Conservation (phyloP, 495 filamentous ascomycete genomes). For the Friedmanniomyces endolithicus region DNA sequence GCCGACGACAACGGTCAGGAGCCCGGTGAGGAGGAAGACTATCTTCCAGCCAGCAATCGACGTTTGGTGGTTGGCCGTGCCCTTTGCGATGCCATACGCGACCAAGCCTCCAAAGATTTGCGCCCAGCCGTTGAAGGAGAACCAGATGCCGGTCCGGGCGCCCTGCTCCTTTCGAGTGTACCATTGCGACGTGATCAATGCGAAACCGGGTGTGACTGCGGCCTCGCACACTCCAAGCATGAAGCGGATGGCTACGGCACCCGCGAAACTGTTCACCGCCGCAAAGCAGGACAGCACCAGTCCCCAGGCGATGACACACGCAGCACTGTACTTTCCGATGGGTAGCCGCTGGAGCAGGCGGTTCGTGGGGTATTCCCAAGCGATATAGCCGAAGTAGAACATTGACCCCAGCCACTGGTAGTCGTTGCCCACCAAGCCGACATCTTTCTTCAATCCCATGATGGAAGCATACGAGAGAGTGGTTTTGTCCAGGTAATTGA, state of each 20-base stretch:
- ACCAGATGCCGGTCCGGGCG: slow-evolving; percentile 37
- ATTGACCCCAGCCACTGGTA: slow-evolving; percentile 44
- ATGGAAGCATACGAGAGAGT: slow-evolving; percentile 10
- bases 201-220: slow-evolving; percentile 37
- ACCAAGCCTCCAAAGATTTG: slow-evolving; percentile 43
- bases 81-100: slow-evolving; percentile 53
- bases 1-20: slow-evolving; percentile 47
- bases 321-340: slow-evolving; percentile 35
- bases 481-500: slow-evolving; percentile 5
- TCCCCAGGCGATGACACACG: slow-evolving; percentile 36
- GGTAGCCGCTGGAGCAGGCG: slow-evolving; percentile 49
- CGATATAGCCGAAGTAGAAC: slow-evolving; percentile 40
- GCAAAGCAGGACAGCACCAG: slow-evolving; percentile 33
- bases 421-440: slow-evolving; percentile 35
- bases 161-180: slow-evolving; percentile 42
- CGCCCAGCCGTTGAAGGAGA: slow-evolving; percentile 39
- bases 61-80: slow-evolving; percentile 40
- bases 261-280: slow-evolving; percentile 30
- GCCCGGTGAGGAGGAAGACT: slow-evolving; percentile 53
- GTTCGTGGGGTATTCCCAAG: slow-evolving; percentile 44
- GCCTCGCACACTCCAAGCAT: slow-evolving; percentile 41
- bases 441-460: slow-evolving; percentile 29
- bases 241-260: slow-evolving; percentile 35
- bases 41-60: slow-evolving; percentile 54
- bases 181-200: slow-evolving; percentile 38